Conservation (phyloP, 2,329 filamentous ascomycete species). For the Diaporthe nobilis region DNA sequence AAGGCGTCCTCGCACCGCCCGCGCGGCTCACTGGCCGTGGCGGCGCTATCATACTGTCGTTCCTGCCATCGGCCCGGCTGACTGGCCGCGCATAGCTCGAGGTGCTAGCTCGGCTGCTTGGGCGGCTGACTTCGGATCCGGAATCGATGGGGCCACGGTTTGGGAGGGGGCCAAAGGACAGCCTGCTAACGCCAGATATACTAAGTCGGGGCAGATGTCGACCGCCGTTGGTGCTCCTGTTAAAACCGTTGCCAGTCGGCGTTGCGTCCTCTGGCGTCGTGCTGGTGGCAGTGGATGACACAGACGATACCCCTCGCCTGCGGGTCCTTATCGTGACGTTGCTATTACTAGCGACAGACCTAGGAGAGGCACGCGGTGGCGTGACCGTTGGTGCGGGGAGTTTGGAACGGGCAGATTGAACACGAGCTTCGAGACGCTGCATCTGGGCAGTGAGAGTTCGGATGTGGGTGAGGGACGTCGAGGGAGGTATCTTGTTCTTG, state of each 20-base stretch:
- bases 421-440: constrained; percentile 94
- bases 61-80: constrained; percentile 62
- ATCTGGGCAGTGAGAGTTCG: constrained; percentile 95
- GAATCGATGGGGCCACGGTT: constrained; percentile 64
- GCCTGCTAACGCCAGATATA: constrained; percentile 72
- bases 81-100: constrained; percentile 68
- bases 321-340: constrained; percentile 75
- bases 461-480: constrained; percentile 89
- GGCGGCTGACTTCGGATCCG: constrained; percentile 69
- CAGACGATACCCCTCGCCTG: constrained; percentile 75
- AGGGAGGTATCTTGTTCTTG: constrained; percentile 65
- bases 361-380: constrained; percentile 85
- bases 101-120: constrained; percentile 80
- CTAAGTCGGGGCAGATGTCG: constrained; percentile 72
- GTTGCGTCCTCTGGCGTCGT: constrained; percentile 63
- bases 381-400: constrained; percentile 85
- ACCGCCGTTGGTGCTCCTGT: constrained; percentile 46
- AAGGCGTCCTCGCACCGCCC: constrained; percentile 72
- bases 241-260: constrained; percentile 57
- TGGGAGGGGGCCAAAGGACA: constrained; percentile 71
- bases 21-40: constrained; percentile 76
- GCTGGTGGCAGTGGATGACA: constrained; percentile 60
- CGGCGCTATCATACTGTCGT: constrained; percentile 59
- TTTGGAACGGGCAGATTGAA: constrained; percentile 92
- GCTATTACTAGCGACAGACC: constrained; percentile 59